A percentile compares a stretch with the other conserved stretches of the same genome.
Evolutionary conservation across 352 stramenopile species (phyloP).

Genomic region (Phytophthora chlamydospora): DNA sequence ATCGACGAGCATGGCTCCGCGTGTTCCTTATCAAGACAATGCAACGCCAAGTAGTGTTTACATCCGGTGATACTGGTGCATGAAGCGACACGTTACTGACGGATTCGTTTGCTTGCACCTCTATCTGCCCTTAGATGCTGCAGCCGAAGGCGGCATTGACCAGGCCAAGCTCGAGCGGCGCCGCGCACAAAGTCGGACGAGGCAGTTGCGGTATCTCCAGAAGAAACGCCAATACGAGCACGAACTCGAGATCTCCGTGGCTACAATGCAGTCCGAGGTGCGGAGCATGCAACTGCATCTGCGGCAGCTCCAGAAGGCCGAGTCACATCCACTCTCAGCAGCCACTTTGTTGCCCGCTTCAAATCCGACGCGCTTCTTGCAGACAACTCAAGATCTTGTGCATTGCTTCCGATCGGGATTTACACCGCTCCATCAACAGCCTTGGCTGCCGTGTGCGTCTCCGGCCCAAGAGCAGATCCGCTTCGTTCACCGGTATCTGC

Average conservation of each 20-base stretch:
- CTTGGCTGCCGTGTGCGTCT: conserved; percentile 13
- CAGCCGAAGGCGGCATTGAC: not conserved
- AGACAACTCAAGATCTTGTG: conserved; percentile 20
- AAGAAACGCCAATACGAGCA: conserved; percentile 32
- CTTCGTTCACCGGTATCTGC: conserved; percentile 28
- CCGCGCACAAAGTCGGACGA: conserved; percentile 18
- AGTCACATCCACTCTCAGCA: not conserved
- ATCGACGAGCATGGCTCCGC: not conserved
- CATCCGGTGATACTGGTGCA: no score
- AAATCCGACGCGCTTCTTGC: not conserved
- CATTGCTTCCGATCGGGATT: conserved; percentile 35
- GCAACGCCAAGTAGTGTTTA: not conserved
- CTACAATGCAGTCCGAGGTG: conserved; percentile 19
- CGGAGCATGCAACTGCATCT: conserved; percentile 7
- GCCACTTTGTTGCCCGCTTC: not conserved
- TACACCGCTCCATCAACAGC: not conserved
- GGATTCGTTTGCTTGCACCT: not conserved
- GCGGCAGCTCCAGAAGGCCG: not conserved
- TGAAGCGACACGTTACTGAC: not conserved
- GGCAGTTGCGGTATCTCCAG: conserved; percentile 36
- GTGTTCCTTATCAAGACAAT: conserved; percentile 4
- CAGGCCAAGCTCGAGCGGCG: conserved; percentile 6
- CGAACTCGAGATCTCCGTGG: conserved; percentile 13
- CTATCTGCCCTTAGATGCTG: not conserved
- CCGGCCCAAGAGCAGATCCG: conserved; percentile 19